Evolutionary conservation across 179 eudicot genomes (phyloP), one percentile per base, ranked within the genome.

Genomic region (Carnegiea gigantea): DNA sequence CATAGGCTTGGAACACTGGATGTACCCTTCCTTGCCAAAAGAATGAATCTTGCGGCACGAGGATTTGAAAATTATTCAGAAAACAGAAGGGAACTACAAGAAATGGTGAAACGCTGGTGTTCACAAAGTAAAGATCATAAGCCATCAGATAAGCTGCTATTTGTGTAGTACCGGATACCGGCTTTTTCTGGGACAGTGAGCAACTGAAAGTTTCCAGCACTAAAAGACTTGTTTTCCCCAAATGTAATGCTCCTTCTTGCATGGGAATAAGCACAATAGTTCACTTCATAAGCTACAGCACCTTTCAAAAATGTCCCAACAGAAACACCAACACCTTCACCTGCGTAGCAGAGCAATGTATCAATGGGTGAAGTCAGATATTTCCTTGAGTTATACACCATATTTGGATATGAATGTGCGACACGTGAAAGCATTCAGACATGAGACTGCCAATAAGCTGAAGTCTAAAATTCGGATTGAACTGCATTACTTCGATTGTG

Each of bases 231-330:
- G 64, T 44, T 77, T 59, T 84, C 86, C 18, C 46, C 83, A 36
- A 84, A 74, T 33, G 64, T 43, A 51, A 88, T 43, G 38, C 30
- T 70, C 44, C 88, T 86, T 84, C 49, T 80, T 23, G 82, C 88
- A 57, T 86, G 88, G 13, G 86, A 82, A 78, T 84, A 86, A 36
- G 84, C 88, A 76, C 90, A 88, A 18, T 88, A 88, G 77, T 84
- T 80, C 75, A 88, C 88, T 72, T 84, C 84, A 78, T 84, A 86
- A 65, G 84, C 87, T 1, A 72, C 71, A 44, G 84, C 77, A 54
- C 79, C 81, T 77, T 82, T 86, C 83, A 80, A 13, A 46, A 82
- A 76, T 11, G 87, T 76, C 30, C 88, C 33, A 75, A 86, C 81
- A 23, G 88, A 88, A 53, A 81, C 78, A 15, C 86, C 86, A 18